Evolutionary conservation across 495 filamentous ascomycete species (phyloP).

Genomic region (Aspergillus panamensis): DNA sequence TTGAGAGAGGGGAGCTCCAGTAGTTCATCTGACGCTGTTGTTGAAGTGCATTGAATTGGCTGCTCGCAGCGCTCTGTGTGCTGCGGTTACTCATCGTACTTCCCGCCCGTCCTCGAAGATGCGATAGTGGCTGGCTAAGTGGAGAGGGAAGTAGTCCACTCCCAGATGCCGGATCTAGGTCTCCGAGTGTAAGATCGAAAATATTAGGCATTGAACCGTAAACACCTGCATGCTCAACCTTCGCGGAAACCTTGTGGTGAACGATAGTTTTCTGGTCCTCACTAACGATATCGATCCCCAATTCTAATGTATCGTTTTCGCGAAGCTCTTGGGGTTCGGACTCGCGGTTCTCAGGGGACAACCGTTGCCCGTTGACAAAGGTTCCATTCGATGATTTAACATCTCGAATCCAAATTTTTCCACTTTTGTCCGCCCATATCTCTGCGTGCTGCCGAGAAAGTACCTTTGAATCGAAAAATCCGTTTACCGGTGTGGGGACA

Average conservation of each 20-base stretch:
- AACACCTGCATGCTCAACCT: constrained; percentile 90
- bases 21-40: constrained; percentile 71
- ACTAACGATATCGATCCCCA: constrained; percentile 97
- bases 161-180: constrained; percentile 70
- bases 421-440: constrained; percentile 84
- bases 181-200: constrained; percentile 84
- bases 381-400: constrained; percentile 98
- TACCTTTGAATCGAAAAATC: constrained; percentile 97
- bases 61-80: constrained; percentile 52
- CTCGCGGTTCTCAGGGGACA: constrained; percentile 90
- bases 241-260: constrained; percentile 95
- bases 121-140: constrained; percentile 51
- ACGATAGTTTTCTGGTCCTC: constrained; percentile 98
- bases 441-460: constrained; percentile 95
- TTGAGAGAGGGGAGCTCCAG: constrained; percentile 83
- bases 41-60: constrained; percentile 54
- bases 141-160: constrained; percentile 63
- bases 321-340: constrained; percentile 90
- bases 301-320: constrained; percentile 81
- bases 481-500: constrained; percentile 81
- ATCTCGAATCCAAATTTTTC: constrained; percentile 94
- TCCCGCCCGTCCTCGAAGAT: constrained; percentile 66
- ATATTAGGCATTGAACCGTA: constrained; percentile 63
- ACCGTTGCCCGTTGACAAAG: constrained; percentile 87
- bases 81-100: constrained; percentile 64